Evolutionary conservation across 257 asterid genomes (phyloP).

Genomic region (Scutellaria baicalensis): DNA sequence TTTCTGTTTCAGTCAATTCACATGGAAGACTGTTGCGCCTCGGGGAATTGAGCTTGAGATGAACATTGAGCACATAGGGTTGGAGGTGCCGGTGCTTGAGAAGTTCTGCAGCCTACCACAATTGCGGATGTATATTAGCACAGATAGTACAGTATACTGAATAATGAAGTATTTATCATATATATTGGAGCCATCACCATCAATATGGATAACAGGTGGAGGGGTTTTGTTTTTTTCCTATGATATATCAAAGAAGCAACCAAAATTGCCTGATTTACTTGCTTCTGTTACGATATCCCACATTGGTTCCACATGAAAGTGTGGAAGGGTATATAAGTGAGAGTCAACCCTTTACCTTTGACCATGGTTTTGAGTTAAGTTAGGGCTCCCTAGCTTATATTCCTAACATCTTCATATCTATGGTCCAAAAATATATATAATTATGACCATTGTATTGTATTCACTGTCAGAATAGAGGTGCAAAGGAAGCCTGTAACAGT

Average conservation of each 20-base stretch:
- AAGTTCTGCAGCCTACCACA: constrained; percentile 81
- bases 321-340: too few relatives aligned
- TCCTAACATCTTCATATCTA: not conserved
- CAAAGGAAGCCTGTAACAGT: not conserved
- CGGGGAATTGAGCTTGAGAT: constrained; percentile 74
- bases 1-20: constrained; percentile 40
- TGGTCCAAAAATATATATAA: not conserved
- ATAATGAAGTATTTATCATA: not conserved
- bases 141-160: not conserved
- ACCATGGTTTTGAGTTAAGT: too few relatives aligned
- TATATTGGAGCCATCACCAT: not conserved
- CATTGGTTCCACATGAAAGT: too few relatives aligned
- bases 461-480: too few relatives aligned
- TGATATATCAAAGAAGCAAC: not conserved
- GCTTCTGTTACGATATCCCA: not conserved
- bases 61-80: constrained; percentile 65
- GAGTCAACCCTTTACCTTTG: too few relatives aligned
- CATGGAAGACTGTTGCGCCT: constrained; percentile 51
- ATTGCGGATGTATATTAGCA: constrained; percentile 1
- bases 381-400: too few relatives aligned
- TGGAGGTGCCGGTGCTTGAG: constrained; percentile 82
- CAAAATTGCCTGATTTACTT: not conserved
- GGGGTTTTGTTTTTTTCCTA: not conserved
- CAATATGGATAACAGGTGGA: not conserved
- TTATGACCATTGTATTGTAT: too few relatives aligned